Conservation (phyloP, 441 rosid species). For the Francoa sonchifolia region DNA sequence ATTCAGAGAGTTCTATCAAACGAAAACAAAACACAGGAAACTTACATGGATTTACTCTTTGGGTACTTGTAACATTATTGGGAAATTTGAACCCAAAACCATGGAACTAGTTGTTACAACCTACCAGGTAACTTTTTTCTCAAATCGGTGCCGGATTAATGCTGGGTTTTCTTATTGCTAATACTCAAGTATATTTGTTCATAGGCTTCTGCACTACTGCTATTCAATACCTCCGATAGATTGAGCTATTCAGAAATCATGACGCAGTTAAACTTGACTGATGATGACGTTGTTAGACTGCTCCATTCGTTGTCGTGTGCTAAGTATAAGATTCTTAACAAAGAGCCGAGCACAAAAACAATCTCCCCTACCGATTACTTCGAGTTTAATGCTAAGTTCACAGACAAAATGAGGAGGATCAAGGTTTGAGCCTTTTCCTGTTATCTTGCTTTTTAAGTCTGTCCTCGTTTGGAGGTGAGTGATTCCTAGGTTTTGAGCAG, state of each 20-base stretch:
- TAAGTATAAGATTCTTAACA: conserved; percentile 78
- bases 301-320: conserved; percentile 90
- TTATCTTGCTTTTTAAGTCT: neutral
- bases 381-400: conserved; percentile 74
- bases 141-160: too few species aligned
- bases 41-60: conserved; percentile 92
- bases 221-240: conserved; percentile 66
- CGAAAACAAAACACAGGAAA: conserved; percentile 68
- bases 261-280: conserved; percentile 63
- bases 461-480: too few species aligned
- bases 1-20: conserved; percentile 75
- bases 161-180: neutral
- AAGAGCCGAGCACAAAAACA: conserved; percentile 64
- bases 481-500: too few species aligned
- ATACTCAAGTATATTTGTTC: neutral
- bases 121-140: conserved; percentile 58
- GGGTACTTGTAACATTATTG: conserved; percentile 71
- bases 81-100: conserved; percentile 73
- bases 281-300: conserved; percentile 73
- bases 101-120: conserved; percentile 86
- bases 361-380: conserved; percentile 52
- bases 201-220: conserved; percentile 58
- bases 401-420: conserved; percentile 80
- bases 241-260: conserved; percentile 70
- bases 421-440: conserved; percentile 36